phyloP scores from a whole-genome alignment of 2,329 filamentous ascomycete species.

The Fusarium fracticaudum region DNA sequence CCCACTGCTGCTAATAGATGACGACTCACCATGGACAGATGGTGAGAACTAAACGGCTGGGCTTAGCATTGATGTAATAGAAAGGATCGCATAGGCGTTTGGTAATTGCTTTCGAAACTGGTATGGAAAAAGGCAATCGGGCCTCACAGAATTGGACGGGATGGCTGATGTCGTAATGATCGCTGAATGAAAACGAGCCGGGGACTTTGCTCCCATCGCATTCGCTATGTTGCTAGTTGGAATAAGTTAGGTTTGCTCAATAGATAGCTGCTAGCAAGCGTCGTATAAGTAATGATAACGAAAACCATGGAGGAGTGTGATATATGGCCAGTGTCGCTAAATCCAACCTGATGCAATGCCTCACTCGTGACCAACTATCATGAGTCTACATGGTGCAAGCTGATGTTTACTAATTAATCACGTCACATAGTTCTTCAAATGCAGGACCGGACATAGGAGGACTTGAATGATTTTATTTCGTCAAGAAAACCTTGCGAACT shows the following conservation, averaged over 20 bases:
- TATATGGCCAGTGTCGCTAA: neutral
- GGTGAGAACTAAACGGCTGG: neutral
- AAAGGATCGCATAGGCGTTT: neutral
- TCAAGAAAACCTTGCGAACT: conserved; percentile 50
- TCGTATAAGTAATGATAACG: neutral
- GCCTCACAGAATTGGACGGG: conserved; percentile 7
- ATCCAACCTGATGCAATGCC: neutral
- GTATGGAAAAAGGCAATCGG: conserved; percentile 8
- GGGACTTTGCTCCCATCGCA: neutral
- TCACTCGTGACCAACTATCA: neutral
- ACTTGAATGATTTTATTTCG: conserved; percentile 51
- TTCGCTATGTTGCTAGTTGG: neutral
- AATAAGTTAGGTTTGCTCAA: neutral
- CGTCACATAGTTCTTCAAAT: conserved; percentile 2
- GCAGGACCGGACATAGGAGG: conserved; percentile 31
- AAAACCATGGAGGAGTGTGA: neutral
- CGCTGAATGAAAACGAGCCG: neutral
- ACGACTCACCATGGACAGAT: neutral
- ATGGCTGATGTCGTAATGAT: neutral
- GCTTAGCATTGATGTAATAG: neutral
- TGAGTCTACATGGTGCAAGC: neutral
- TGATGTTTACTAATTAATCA: neutral
- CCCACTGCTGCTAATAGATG: neutral
- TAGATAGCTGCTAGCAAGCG: neutral
- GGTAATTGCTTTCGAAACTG: neutral